Percentiles rank a stretch among this genome's conserved stretches.
These are phyloP conservation scores for Pleurotus salmoneostramineus DNA, from an alignment of 768 basidiomycete genomes.

Conservation along the genomic window DNA sequence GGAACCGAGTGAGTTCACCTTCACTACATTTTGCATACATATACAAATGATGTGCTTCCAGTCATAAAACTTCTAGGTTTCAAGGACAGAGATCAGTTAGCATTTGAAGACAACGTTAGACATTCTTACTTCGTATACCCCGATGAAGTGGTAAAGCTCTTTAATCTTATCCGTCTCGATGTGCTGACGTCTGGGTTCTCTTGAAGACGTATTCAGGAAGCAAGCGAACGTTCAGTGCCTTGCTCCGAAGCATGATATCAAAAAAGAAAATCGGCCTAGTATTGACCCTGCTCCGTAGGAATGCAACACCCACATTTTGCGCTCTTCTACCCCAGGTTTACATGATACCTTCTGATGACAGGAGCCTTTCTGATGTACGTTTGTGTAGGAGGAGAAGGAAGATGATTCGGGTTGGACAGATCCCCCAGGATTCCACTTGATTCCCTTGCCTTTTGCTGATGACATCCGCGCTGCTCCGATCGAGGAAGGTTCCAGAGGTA, in stretches of 20 bases:
- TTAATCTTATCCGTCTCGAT: neutral
- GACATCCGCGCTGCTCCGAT: conserved; percentile 83
- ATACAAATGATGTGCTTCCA: conserved; percentile 18
- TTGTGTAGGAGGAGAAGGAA: conserved; percentile 57
- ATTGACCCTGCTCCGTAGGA: conserved; percentile 63
- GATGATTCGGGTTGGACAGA: conserved; percentile 74
- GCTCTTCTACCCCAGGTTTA: conserved; percentile 82
- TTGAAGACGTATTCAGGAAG: conserved; percentile 78
- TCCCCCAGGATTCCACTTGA: conserved; percentile 90
- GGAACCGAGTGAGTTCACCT: conserved; percentile 54
- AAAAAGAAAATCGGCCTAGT: conserved; percentile 84
- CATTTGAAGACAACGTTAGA: conserved; percentile 88
- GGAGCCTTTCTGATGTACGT: neutral
- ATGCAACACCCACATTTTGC: conserved; percentile 75
- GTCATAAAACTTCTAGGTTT: conserved; percentile 93
- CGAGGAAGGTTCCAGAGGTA: conserved; percentile 62
- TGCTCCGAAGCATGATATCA: conserved; percentile 77
- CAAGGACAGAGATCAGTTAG: conserved; percentile 65
- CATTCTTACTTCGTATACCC: conserved; percentile 92
- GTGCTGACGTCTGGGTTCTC: no score
- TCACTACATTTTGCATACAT: neutral
- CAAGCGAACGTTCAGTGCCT: conserved; percentile 85
- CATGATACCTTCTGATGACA: neutral
- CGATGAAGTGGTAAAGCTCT: conserved; percentile 68
- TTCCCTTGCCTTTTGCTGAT: conserved; percentile 92